Conservation (phyloP, 805 yeast genomes). For the Komagataella phaffii region DNA sequence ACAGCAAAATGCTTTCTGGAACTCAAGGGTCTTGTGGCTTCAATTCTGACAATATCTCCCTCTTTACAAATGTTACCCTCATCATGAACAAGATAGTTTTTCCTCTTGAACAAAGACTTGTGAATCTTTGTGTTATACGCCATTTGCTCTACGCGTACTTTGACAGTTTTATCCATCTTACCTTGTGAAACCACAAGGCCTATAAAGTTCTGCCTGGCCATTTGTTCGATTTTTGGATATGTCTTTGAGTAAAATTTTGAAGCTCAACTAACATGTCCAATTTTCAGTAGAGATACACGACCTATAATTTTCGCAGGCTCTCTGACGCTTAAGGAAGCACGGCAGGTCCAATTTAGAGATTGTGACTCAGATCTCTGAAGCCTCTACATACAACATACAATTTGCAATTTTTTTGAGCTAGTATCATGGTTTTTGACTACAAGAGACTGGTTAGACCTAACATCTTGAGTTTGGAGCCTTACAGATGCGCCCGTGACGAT, state of each 20-base stretch:
- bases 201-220: slow-evolving; percentile 84
- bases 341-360: background rate
- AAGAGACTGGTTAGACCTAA: slow-evolving; percentile 69
- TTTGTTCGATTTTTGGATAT: slow-evolving; percentile 12
- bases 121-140: slow-evolving; percentile 59
- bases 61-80: slow-evolving; percentile 85
- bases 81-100: slow-evolving; percentile 85
- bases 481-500: slow-evolving; percentile 94
- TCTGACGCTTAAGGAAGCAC: background rate
- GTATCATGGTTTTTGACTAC: slow-evolving; percentile 33
- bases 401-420: background rate
- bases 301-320: background rate
- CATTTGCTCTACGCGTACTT: slow-evolving; percentile 75
- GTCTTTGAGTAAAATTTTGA: background rate
- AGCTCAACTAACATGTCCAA: background rate
- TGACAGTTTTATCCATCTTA: slow-evolving; percentile 89
- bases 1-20: slow-evolving; percentile 77
- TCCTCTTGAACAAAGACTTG: slow-evolving; percentile 64
- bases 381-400: background rate
- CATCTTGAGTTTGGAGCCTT: slow-evolving; percentile 72
- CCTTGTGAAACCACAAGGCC: slow-evolving; percentile 96
- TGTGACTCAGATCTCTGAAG: background rate
- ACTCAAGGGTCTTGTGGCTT: slow-evolving; percentile 75
- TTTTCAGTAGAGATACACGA: background rate
- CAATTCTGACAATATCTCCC: slow-evolving; percentile 92